phyloP scores from a whole-genome alignment of 148 eudicot species.

The Rhododendron vialii region DNA sequence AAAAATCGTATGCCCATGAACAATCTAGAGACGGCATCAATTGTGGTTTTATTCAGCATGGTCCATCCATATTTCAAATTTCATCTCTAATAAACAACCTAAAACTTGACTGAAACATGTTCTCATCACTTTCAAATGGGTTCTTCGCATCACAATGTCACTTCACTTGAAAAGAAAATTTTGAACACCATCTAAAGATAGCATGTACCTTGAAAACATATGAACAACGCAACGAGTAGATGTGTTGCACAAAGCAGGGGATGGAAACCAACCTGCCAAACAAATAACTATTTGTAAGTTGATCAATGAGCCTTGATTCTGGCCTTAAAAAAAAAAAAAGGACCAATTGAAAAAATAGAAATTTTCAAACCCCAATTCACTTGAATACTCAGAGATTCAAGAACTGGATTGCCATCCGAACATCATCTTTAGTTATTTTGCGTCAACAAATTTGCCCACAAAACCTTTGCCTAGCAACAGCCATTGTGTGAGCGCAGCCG shows the following conservation, averaged over 20 bases:
- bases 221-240: background rate
- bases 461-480: background rate
- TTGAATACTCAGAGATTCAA: background rate
- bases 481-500: background rate
- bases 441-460: background rate
- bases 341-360: background rate
- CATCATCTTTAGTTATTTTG: background rate
- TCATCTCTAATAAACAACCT: background rate
- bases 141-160: background rate
- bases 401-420: background rate
- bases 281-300: background rate
- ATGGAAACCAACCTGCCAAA: background rate
- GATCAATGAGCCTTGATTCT: background rate
- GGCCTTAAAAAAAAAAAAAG: background rate
- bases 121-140: background rate
- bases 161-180: background rate
- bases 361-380: background rate
- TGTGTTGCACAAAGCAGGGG: background rate
- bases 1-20: background rate
- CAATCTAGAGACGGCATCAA: background rate
- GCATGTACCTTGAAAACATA: background rate
- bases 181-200: background rate
- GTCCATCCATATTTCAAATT: background rate
- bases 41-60: background rate
- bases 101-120: too few relatives aligned